These are phyloP conservation scores for Thermomyces lanuginosus DNA, from an alignment of 2,329 filamentous ascomycete genomes.

Conservation along the genomic window DNA sequence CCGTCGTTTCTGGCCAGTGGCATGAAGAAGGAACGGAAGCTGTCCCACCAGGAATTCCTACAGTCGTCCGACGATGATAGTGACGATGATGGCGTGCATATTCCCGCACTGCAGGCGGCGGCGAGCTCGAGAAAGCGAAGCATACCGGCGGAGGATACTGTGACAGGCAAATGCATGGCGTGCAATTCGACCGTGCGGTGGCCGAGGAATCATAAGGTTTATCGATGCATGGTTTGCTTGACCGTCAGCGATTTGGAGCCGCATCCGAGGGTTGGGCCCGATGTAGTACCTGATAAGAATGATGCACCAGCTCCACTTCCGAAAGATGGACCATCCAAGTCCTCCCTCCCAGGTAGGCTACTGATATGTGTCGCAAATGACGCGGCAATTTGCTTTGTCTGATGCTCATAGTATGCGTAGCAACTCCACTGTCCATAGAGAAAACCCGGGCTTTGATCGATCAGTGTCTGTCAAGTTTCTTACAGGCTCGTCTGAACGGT, in stretches of 20 bases:
- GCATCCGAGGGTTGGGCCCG: slow-evolving; percentile 9
- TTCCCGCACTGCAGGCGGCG: slow-evolving; percentile 20
- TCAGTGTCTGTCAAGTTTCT: slow-evolving; percentile 36
- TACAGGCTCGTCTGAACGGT: slow-evolving; percentile 25
- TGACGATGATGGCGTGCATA: slow-evolving; percentile 18
- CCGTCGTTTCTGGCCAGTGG: slow-evolving; percentile 49
- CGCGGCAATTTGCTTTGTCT: background rate
- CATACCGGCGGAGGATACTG: slow-evolving; percentile 42
- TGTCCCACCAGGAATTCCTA: slow-evolving; percentile 24
- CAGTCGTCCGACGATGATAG: slow-evolving; percentile 34
- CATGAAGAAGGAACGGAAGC: slow-evolving; percentile 38
- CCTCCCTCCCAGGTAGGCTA: slow-evolving; percentile 12
- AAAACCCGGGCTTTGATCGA: slow-evolving; percentile 44
- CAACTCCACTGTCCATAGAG: slow-evolving; percentile 40
- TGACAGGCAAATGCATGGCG: slow-evolving; percentile 65
- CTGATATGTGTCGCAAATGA: slow-evolving; percentile 4
- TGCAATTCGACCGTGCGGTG: slow-evolving; percentile 68
- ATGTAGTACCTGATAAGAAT: slow-evolving; percentile 7
- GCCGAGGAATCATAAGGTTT: slow-evolving; percentile 55
- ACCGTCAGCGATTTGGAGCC: slow-evolving; percentile 66
- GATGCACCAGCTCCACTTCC: slow-evolving; percentile 7
- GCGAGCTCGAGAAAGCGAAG: slow-evolving; percentile 25
- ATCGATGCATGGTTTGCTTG: slow-evolving; percentile 68
- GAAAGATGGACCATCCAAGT: slow-evolving; percentile 8
- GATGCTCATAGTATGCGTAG: slow-evolving; percentile 12